phyloP scores from a whole-genome alignment of 805 yeast genomes.

The Helenozyma baotianmanensis region DNA sequence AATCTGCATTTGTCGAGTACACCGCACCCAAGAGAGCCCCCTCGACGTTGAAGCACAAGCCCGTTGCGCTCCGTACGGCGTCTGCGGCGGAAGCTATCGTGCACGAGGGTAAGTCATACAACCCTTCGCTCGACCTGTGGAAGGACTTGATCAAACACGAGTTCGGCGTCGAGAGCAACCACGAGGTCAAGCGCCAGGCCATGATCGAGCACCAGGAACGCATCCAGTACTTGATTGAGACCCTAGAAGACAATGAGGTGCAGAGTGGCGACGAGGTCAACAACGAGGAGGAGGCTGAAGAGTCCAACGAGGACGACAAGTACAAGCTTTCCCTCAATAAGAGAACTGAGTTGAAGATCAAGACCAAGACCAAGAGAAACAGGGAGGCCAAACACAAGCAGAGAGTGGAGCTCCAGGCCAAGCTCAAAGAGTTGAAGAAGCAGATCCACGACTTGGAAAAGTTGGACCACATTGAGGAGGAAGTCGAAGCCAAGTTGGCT shows the following conservation, averaged over 20 bases:
- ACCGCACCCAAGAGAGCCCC: constrained; percentile 51
- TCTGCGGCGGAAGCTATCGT: constrained; percentile 40
- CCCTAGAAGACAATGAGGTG: constrained; percentile 56
- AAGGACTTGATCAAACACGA: constrained; percentile 63
- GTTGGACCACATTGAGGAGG: constrained; percentile 23
- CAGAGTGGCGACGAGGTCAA: constrained; percentile 37
- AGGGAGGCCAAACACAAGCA: constrained; percentile 60
- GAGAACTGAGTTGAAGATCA: constrained; percentile 62
- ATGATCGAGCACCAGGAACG: constrained; percentile 60
- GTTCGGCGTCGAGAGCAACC: constrained; percentile 57
- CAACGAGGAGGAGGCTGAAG: constrained; percentile 26
- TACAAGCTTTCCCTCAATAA: constrained; percentile 64
- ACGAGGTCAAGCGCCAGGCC: constrained; percentile 58
- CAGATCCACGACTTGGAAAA: constrained; percentile 55
- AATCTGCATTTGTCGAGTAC: constrained; percentile 10
- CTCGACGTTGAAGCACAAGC: constrained; percentile 46
- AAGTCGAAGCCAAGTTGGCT: constrained; percentile 26
- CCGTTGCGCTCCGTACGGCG: constrained; percentile 49
- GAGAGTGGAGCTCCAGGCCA: constrained; percentile 48
- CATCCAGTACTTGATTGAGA: constrained; percentile 61
- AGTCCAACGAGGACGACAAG: constrained; percentile 25
- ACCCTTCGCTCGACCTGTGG: constrained; percentile 87
- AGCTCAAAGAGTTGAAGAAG: constrained; percentile 54
- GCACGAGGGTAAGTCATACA: constrained; percentile 87
- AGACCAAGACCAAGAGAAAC: constrained; percentile 76